Evolutionary conservation across 352 stramenopile genomes (phyloP), one percentile per base, ranked within the genome.

Genomic region (Pythium vanterpoolii): DNA sequence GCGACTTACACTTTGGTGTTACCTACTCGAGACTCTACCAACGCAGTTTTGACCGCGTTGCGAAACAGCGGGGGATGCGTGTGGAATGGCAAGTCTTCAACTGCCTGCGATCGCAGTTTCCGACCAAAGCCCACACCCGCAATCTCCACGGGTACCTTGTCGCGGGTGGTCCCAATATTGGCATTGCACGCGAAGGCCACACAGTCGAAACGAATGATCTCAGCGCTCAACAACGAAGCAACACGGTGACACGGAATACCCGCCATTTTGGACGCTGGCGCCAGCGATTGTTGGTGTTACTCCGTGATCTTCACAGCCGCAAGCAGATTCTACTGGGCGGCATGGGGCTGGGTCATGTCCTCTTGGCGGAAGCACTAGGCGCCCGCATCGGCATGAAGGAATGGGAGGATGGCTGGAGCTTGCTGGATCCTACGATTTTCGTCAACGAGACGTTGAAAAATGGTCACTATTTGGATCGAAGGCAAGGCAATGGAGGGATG

Each of bases 11-110:
- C 54, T 79, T 79, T 59, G 72, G 72, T 3, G 14, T 49, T 21
- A 76, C 74, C 56, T 79, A 79, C 53, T 62, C 52, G 19, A 62
- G 68, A 0, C 50, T 79, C 27, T 79, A 79, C 34, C 72, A 73
- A 50, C 68, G 69, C 4, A 69, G 71, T 21, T 63, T 79, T 7
- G 72, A 76, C 18, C 66, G 60, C 0, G 66, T 62, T 10, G 72
- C 66, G 1, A 54, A 45, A 30, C 47, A 71, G 36, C 52, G 65
- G 36, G 58, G 62, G 10, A 23, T 67, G 27, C 44, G 31, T 5
- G 60, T 79, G 13, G 64, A 74, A 58, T 76, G 68, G 72, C 34
- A 68, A 31, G 26, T 76, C 1, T 79, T 79, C 33, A 68, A 79
- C 43, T 79, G 72, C 48, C 27, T 74, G 30, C 65, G 72, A 31